Evolutionary conservation across 371 early-diverging fungal genomes (phyloP).

Genomic region (Lichtheimia ramosa): DNA sequence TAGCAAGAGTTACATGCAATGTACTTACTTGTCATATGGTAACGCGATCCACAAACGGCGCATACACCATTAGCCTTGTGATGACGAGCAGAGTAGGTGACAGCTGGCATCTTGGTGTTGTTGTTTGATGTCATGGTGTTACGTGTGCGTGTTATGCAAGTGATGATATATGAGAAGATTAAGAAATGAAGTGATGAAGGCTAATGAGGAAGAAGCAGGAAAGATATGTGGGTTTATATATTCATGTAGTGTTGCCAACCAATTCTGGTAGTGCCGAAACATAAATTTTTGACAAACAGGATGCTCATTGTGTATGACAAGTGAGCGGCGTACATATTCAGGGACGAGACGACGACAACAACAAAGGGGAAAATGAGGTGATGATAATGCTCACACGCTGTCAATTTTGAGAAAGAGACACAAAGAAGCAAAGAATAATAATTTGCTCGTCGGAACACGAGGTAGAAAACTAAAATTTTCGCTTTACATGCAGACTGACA

Average conservation of each 20-base stretch:
- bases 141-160: neutral
- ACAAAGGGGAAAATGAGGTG: neutral
- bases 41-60: slow-evolving; percentile 31
- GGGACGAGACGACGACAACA: neutral
- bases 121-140: slow-evolving; percentile 1
- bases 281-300: neutral
- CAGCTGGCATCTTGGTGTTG: neutral
- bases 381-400: neutral
- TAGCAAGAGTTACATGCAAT: neutral
- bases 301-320: neutral
- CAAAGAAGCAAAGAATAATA: no score
- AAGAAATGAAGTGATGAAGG: neutral
- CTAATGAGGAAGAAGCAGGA: slow-evolving; percentile 7
- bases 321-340: neutral
- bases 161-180: neutral
- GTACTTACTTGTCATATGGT: slow-evolving; percentile 44
- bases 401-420: no score
- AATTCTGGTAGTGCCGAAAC: neutral
- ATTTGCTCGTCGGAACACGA: neutral
- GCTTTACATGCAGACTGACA: no score
- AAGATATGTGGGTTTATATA: neutral
- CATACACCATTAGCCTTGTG: slow-evolving; percentile 14
- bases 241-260: neutral
- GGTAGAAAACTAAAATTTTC: neutral
- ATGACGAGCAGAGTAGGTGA: slow-evolving; percentile 1